phyloP scores from a whole-genome alignment of 306 rosid genomes.

The Begonia peltatifolia region DNA sequence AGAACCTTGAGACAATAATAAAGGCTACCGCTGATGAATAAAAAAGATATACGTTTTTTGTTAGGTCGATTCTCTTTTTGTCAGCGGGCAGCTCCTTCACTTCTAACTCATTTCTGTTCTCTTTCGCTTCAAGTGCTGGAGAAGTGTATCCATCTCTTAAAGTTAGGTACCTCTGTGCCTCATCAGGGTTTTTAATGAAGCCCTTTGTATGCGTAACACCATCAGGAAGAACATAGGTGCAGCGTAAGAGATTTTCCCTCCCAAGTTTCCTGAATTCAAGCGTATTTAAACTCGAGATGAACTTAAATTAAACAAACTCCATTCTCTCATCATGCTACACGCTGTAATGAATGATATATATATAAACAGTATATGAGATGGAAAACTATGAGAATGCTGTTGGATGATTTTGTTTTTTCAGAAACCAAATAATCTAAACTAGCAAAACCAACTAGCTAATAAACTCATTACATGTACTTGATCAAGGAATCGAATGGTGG shows the following conservation, averaged over 20 bases:
- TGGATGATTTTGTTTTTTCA: neutral
- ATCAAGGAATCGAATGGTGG: no score
- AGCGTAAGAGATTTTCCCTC: conserved; percentile 47
- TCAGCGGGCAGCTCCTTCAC: conserved; percentile 25
- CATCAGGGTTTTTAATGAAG: conserved; percentile 58
- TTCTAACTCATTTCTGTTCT: conserved; percentile 14
- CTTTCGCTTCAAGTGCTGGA: conserved; percentile 11
- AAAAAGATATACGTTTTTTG: conserved; percentile 42
- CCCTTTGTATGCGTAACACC: conserved; percentile 68
- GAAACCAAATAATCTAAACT: conserved; percentile 1
- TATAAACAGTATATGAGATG: no score
- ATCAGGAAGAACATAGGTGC: conserved; percentile 87
- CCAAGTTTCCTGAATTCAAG: conserved; percentile 37
- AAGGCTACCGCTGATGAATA: neutral
- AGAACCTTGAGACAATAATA: neutral
- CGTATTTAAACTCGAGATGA: neutral
- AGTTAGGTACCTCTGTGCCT: conserved; percentile 40
- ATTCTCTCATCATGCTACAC: no score
- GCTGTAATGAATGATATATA: no score
- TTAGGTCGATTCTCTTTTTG: conserved; percentile 48
- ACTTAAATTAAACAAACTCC: no score
- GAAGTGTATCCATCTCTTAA: conserved; percentile 20
- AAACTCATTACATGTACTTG: no score
- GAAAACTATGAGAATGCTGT: no score
- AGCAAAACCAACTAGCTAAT: no score